Evolutionary conservation across 1,139 yeast species (phyloP), one percentile per base, ranked within the genome.

Genomic region (Suhomyces maxii): DNA sequence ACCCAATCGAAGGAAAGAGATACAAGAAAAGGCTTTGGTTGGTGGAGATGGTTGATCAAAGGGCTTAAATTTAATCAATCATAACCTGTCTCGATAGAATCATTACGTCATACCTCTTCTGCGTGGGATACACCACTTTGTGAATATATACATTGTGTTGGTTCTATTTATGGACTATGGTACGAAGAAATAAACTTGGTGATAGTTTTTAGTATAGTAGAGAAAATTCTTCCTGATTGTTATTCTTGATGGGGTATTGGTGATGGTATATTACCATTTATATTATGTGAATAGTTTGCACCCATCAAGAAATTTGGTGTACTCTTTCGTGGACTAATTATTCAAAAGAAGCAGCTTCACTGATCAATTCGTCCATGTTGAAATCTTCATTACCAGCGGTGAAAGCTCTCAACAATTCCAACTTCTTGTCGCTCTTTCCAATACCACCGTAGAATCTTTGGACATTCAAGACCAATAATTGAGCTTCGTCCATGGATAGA

Each of bases 371-470:
- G 1, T 89, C 89, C 58, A 87, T 78, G 45, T 76, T 74, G 60
- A 93, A 93, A 23, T 72, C 67, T 3, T 74, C 65, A 36, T 82
- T 76, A 0, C 97, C 97, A 7, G 65, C 56, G 42, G 89, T 89
- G 71, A 93, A 93, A 34, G 78, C 81, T 40, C 69, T 67, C 54
- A 93, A 72, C 50, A 91, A 68, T 39, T 75, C 69, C 46, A 82
- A 56, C 61, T 90, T 80, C 47, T 75, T 68, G 46, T 76, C 60
- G 0, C 80, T 67, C 18, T 75, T 71, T 2, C 77, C 73, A 58
- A 84, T 70, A 4, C 69, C 76, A 9, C 96, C 95, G 63, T 90
- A 93, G 66, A 93, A 93, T 59, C 97, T 78, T 67, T 93, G 99
- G 43, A 91, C 71, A 57, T 88, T 88, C 55, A 91, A 71, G 32